A percentile compares a stretch with the other conserved stretches of the same genome.
These are phyloP conservation scores for Arthrinium phaeospermum DNA, from an alignment of 2,329 filamentous ascomycete genomes.

Conservation along the genomic window DNA sequence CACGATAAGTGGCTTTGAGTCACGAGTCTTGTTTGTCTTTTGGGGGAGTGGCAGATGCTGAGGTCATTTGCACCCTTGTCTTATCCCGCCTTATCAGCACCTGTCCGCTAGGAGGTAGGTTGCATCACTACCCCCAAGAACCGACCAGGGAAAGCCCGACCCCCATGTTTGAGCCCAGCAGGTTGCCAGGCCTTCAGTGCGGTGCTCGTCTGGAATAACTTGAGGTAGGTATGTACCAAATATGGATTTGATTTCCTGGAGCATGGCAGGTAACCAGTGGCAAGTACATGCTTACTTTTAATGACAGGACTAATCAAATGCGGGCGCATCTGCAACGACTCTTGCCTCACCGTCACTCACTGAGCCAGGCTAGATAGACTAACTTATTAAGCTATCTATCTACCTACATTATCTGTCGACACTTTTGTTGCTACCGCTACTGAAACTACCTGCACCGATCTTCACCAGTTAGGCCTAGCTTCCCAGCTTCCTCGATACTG, in stretches of 20 bases:
- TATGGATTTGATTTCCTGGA: slow-evolving; percentile 1
- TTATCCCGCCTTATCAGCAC: slow-evolving; percentile 1
- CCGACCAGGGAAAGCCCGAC: neutral
- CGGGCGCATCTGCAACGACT: slow-evolving; percentile 7
- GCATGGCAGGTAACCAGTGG: neutral
- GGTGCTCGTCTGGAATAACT: neutral
- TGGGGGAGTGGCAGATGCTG: neutral
- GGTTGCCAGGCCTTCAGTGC: neutral
- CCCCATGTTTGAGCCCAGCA: neutral
- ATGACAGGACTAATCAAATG: neutral
- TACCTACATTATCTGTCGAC: neutral
- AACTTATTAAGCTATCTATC: neutral
- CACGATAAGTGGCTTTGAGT: neutral
- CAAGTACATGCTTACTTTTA: neutral
- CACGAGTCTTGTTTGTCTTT: neutral
- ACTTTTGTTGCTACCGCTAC: neutral
- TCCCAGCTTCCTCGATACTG: neutral
- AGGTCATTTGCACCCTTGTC: neutral
- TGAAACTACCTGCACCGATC: slow-evolving; percentile 1
- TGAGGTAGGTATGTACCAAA: too few species aligned
- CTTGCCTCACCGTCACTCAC: slow-evolving; percentile 7
- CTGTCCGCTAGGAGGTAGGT: neutral
- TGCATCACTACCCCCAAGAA: neutral
- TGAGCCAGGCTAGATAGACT: neutral
- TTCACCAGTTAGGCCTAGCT: neutral